A percentile compares a stretch with the other conserved stretches of the same genome.
These are phyloP conservation scores for Phytopythium helicoides DNA, from an alignment of 352 stramenopile species.

Conservation along the genomic window DNA sequence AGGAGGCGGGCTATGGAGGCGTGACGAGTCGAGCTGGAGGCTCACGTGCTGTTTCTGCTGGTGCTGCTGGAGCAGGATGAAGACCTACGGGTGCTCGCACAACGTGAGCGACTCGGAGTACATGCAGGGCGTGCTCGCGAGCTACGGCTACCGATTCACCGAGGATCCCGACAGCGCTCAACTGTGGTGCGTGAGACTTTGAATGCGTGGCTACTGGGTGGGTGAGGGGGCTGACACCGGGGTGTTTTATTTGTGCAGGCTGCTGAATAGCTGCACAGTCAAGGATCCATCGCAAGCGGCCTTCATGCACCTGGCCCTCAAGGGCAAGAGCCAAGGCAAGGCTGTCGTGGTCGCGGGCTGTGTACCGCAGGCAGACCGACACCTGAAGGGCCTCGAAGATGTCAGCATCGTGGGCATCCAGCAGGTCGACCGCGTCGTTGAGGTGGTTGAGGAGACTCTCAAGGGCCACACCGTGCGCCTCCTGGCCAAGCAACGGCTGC, in stretches of 20 bases:
- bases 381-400: conserved; percentile 78
- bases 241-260: too few relatives aligned
- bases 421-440: conserved; percentile 90
- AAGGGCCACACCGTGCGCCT: conserved; percentile 87
- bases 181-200: conserved; percentile 67
- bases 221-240: too few relatives aligned
- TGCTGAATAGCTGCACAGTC: conserved; percentile 93
- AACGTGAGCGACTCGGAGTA: conserved; percentile 94
- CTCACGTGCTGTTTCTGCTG: neutral
- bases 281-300: conserved; percentile 91
- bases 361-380: conserved; percentile 87
- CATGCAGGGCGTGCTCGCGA: conserved; percentile 89
- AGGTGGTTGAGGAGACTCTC: conserved; percentile 91
- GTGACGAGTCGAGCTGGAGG: too few relatives aligned
- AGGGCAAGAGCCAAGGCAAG: conserved; percentile 78
- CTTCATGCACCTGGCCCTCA: conserved; percentile 88
- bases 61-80: conserved; percentile 71
- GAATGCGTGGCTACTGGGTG: too few relatives aligned
- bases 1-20: neutral
- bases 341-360: conserved; percentile 90
- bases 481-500: conserved; percentile 80
- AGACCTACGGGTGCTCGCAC: conserved; percentile 92
- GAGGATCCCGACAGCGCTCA: conserved; percentile 73
- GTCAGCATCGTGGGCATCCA: conserved; percentile 90
- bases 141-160: conserved; percentile 89